These are phyloP conservation scores for Gentiana macrophylla DNA, from an alignment of 257 asterid genomes.

Conservation along the genomic window DNA sequence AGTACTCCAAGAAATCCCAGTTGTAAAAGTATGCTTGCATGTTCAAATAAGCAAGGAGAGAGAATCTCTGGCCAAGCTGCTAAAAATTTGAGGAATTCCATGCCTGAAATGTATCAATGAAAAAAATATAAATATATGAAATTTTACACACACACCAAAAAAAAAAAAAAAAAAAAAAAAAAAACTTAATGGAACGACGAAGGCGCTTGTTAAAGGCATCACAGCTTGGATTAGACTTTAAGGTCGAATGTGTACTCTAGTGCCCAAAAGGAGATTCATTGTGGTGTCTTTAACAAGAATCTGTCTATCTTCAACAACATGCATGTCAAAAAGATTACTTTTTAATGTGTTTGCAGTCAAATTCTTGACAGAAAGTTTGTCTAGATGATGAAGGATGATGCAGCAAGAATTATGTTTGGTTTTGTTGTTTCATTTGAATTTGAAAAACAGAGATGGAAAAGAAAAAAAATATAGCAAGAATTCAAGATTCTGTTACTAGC, in stretches of 20 bases:
- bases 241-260: no score
- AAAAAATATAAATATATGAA: not conserved
- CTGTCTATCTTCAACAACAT: no score
- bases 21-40: constrained; percentile 46
- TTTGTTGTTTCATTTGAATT: no score
- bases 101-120: constrained; percentile 27
- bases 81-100: constrained; percentile 19
- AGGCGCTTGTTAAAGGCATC: no score
- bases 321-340: no score
- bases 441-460: not conserved
- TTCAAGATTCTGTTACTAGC: not conserved
- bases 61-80: constrained; percentile 35
- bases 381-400: no score
- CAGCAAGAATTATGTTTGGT: no score
- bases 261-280: no score
- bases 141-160: not conserved
- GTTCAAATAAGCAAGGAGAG: constrained; percentile 58
- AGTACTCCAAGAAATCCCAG: constrained; percentile 42
- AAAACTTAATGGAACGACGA: no score
- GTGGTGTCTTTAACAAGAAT: not conserved
- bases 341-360: no score
- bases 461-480: not conserved
- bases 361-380: no score
- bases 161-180: not conserved
- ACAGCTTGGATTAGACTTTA: no score